Evolutionary conservation across 176 grass and related monocot genomes (phyloP).

Genomic region (Tillandsia leiboldiana): DNA sequence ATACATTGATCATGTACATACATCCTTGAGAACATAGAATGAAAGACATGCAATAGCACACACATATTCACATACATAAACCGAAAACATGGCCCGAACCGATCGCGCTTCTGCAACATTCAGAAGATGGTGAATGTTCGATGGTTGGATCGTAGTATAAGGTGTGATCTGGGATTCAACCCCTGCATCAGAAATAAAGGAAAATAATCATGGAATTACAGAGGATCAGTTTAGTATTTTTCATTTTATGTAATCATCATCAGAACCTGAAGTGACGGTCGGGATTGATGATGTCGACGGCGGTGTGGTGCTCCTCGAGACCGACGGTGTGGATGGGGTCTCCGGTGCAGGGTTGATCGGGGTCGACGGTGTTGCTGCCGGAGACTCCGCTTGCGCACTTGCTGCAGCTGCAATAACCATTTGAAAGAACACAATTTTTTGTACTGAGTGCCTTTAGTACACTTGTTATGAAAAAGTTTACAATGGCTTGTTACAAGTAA

Average conservation of each 20-base stretch:
- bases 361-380: neutral
- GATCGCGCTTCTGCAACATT: neutral
- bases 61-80: too few species aligned
- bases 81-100: too few species aligned
- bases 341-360: neutral
- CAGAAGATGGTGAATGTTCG: neutral
- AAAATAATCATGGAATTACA: too few species aligned
- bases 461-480: neutral
- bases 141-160: neutral
- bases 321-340: neutral
- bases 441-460: neutral
- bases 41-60: constrained; percentile 18
- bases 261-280: neutral
- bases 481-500: neutral
- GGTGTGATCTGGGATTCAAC: neutral
- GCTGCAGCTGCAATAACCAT: neutral
- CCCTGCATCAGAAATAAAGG: neutral
- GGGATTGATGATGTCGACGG: neutral
- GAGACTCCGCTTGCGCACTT: neutral
- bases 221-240: neutral
- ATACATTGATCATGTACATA: too few species aligned
- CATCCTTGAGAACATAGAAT: neutral
- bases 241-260: neutral
- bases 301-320: neutral
- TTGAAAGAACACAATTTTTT: neutral